Percentiles rank a stretch among this genome's conserved stretches.
Evolutionary conservation across 345 rosid genomes (phyloP).

Genomic region (Hibiscus mutabilis): DNA sequence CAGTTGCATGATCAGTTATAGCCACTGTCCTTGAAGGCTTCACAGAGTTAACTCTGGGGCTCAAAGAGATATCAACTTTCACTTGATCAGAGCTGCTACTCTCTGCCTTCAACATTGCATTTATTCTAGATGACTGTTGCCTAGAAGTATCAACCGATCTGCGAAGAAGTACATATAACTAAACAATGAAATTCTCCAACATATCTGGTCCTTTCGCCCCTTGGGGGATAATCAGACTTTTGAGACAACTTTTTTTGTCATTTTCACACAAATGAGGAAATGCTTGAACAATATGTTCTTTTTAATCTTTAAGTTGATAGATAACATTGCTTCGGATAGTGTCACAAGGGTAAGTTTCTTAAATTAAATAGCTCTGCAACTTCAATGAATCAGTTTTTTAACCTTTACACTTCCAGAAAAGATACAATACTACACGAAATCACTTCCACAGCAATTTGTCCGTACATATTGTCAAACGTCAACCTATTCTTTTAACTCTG

Average conservation of each 20-base stretch:
- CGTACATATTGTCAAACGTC: too few species aligned
- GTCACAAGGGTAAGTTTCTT: too few species aligned
- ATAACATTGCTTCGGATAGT: too few species aligned
- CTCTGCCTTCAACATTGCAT: slow-evolving; percentile 41
- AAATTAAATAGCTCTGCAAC: too few species aligned
- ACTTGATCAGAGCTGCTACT: slow-evolving; percentile 23
- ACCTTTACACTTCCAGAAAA: too few species aligned
- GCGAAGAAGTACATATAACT: not conserved
- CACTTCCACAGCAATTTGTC: too few species aligned
- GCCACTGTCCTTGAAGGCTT: slow-evolving; percentile 94
- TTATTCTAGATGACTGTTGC: slow-evolving; percentile 21
- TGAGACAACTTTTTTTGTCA: not conserved
- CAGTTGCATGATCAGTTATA: slow-evolving; percentile 85
- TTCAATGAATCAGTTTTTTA: too few species aligned
- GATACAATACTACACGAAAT: too few species aligned
- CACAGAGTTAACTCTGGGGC: slow-evolving; percentile 77
- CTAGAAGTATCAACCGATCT: slow-evolving; percentile 33
- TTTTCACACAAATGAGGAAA: not conserved
- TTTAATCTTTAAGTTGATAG: too few species aligned
- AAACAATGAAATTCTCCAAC: not conserved
- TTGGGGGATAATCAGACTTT: not conserved
- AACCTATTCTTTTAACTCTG: too few species aligned
- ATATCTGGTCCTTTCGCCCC: not conserved
- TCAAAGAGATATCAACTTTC: slow-evolving; percentile 61
- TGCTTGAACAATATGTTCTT: too few species aligned